Evolutionary conservation across 495 filamentous ascomycete genomes (phyloP).

Genomic region (Thozetella sp.): DNA sequence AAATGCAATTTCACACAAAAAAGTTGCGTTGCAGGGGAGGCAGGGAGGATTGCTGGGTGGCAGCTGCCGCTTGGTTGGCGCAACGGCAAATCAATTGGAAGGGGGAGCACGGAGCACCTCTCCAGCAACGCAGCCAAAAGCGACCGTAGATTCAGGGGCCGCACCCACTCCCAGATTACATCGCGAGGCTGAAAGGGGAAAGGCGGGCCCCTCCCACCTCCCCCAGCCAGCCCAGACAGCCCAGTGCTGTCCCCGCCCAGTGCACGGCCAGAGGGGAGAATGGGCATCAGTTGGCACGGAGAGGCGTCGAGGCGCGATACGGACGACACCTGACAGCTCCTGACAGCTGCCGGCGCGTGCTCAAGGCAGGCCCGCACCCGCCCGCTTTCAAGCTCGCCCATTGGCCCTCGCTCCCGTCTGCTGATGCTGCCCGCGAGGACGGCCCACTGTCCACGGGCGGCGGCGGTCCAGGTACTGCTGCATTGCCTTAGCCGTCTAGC

Average conservation of each 20-base stretch:
- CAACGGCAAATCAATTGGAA: background rate
- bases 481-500: too few species aligned
- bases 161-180: slow-evolving; percentile 9
- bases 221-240: too few species aligned
- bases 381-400: background rate
- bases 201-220: slow-evolving; percentile 9
- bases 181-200: slow-evolving; percentile 15
- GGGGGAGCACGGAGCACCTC: slow-evolving; percentile 22
- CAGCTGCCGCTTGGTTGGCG: slow-evolving; percentile 3
- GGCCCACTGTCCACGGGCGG: too few species aligned
- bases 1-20: slow-evolving; percentile 42
- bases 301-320: too few species aligned
- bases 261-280: slow-evolving; percentile 5
- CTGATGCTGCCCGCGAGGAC: too few species aligned
- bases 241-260: slow-evolving; percentile 12
- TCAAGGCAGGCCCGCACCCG: background rate
- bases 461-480: too few species aligned
- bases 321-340: slow-evolving; percentile 5
- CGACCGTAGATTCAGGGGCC: slow-evolving; percentile 25
- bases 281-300: too few species aligned
- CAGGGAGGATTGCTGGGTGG: slow-evolving; percentile 7
- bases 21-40: slow-evolving; percentile 30
- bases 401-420: background rate
- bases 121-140: slow-evolving; percentile 13
- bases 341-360: slow-evolving; percentile 10